These are phyloP conservation scores for Rhizoclosmatium globosum DNA, from an alignment of 192 early-diverging fungal species.

Conservation along the genomic window DNA sequence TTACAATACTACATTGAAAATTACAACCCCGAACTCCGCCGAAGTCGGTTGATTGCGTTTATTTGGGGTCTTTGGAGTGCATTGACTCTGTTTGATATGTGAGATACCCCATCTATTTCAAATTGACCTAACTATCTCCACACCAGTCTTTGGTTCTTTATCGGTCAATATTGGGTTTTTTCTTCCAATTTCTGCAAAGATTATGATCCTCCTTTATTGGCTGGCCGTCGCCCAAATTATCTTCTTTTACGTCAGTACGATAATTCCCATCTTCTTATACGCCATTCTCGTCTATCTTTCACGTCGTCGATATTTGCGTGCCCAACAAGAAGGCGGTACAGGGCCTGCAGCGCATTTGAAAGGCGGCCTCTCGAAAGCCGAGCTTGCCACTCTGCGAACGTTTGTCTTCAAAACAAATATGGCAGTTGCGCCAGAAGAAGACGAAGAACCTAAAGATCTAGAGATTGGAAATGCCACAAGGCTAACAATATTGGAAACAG, in stretches of 20 bases:
- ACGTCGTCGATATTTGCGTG: slow-evolving; percentile 25
- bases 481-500: not conserved
- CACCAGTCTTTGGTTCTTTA: slow-evolving; percentile 38
- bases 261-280: slow-evolving; percentile 37
- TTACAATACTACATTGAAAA: slow-evolving; percentile 40
- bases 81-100: slow-evolving; percentile 43
- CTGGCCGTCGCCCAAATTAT: slow-evolving; percentile 36
- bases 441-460: slow-evolving; percentile 6
- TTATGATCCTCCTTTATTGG: slow-evolving; percentile 39
- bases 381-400: slow-evolving; percentile 39
- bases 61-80: slow-evolving; percentile 39
- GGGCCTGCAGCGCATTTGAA: slow-evolving; percentile 41
- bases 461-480: not conserved
- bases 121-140: not conserved
- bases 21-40: slow-evolving; percentile 30
- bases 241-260: slow-evolving; percentile 40
- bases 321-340: slow-evolving; percentile 23
- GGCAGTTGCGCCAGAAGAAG: slow-evolving; percentile 32
- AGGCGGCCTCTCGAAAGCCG: slow-evolving; percentile 38
- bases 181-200: slow-evolving; percentile 10
- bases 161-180: slow-evolving; percentile 41
- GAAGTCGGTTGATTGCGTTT: not conserved
- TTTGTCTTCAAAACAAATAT: slow-evolving; percentile 35
- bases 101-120: not conserved
- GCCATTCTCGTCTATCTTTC: slow-evolving; percentile 28